Evolutionary conservation across 345 rosid species (phyloP).

Genomic region (Sisymbrium altissimum): DNA sequence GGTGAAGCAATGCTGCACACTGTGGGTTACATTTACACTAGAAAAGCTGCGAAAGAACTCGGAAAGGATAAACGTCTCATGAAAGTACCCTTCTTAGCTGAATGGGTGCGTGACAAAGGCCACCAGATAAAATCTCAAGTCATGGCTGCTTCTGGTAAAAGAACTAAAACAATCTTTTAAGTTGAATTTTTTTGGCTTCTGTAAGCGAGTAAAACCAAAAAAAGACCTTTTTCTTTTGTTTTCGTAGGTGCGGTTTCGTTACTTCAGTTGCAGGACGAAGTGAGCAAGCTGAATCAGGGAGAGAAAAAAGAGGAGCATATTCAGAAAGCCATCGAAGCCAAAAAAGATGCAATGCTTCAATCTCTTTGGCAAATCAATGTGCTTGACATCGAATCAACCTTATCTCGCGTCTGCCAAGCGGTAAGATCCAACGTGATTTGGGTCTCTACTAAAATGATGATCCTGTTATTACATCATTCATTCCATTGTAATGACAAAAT

Average conservation of each 20-base stretch:
- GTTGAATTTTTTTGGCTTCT: neutral
- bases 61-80: slow-evolving; percentile 81
- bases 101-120: slow-evolving; percentile 98
- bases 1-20: slow-evolving; percentile 99
- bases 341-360: slow-evolving; percentile 77
- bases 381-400: slow-evolving; percentile 81
- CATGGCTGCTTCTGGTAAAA: slow-evolving; percentile 88
- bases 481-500: neutral
- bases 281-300: slow-evolving; percentile 58
- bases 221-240: neutral
- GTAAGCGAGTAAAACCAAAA: neutral
- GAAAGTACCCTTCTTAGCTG: slow-evolving; percentile 95
- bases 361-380: slow-evolving; percentile 97
- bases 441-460: neutral
- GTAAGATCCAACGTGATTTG: slow-evolving; percentile 42
- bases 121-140: slow-evolving; percentile 92
- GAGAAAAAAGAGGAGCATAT: slow-evolving; percentile 70
- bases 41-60: slow-evolving; percentile 85
- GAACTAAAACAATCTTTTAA: neutral
- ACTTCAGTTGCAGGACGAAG: slow-evolving; percentile 75
- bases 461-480: neutral
- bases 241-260: slow-evolving; percentile 78
- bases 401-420: slow-evolving; percentile 73
- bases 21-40: slow-evolving; percentile 84
- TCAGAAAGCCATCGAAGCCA: slow-evolving; percentile 67